Percentiles rank a stretch among this genome's conserved stretches.
phyloP scores from a whole-genome alignment of 495 filamentous ascomycete genomes.

The Trichoderma erinaceum region DNA sequence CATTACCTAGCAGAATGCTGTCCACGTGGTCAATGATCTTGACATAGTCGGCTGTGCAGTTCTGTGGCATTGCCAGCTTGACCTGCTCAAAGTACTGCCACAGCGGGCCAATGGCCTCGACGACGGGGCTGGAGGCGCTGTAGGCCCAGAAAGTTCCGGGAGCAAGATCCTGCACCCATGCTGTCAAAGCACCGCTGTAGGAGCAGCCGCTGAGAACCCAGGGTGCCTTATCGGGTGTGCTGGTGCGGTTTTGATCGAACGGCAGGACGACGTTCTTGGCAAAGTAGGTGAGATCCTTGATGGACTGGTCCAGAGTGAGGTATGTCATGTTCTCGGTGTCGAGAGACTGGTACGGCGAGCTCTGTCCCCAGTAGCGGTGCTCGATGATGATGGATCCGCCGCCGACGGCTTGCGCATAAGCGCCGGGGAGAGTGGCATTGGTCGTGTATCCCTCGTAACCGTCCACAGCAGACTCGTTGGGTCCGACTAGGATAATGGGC shows the following conservation, averaged over 20 bases:
- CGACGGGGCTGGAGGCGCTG: slow-evolving; percentile 56
- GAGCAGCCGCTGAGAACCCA: slow-evolving; percentile 62
- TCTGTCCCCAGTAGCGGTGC: slow-evolving; percentile 58
- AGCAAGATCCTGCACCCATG: slow-evolving; percentile 52
- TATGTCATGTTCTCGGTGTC: slow-evolving; percentile 53
- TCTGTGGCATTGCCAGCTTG: slow-evolving; percentile 54
- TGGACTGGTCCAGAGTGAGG: slow-evolving; percentile 56
- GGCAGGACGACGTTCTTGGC: slow-evolving; percentile 51
- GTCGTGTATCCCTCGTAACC: slow-evolving; percentile 46
- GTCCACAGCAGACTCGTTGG: slow-evolving; percentile 51
- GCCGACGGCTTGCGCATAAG: slow-evolving; percentile 47
- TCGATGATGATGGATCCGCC: slow-evolving; percentile 54
- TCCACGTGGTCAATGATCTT: slow-evolving; percentile 55
- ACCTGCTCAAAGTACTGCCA: slow-evolving; percentile 65
- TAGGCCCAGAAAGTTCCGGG: slow-evolving; percentile 66
- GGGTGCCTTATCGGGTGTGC: slow-evolving; percentile 48
- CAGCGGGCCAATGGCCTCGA: slow-evolving; percentile 57
- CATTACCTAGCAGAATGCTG: slow-evolving; percentile 36
- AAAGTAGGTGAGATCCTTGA: slow-evolving; percentile 58
- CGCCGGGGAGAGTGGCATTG: slow-evolving; percentile 46
- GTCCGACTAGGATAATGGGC: slow-evolving; percentile 52
- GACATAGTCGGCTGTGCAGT: slow-evolving; percentile 55
- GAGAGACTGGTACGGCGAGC: slow-evolving; percentile 51
- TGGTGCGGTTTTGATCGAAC: slow-evolving; percentile 49
- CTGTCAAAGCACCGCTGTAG: slow-evolving; percentile 58